Evolutionary conservation across 306 rosid genomes (phyloP), one percentile per base, ranked within the genome.

Genomic region (Quercus variabilis): DNA sequence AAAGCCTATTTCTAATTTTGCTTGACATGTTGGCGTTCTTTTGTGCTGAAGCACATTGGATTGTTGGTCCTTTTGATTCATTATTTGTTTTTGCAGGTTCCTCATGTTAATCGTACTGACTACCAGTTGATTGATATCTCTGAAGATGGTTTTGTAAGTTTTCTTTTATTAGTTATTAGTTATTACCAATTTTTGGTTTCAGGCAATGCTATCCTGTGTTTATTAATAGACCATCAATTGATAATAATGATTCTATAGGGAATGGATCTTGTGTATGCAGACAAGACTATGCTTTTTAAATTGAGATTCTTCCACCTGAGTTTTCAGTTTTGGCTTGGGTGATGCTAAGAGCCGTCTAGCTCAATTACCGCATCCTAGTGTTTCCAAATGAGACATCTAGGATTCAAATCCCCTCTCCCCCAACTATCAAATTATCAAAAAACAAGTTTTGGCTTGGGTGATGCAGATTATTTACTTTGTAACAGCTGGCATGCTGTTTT

Each of bases 121-220:
- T 92, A 85, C 78, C 97, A 92, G 83, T 82, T 92, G 21, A 92
- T 92, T 69, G 92, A 92, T 81, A 92, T 92, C 76, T 92, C 92
- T 46, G 91, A 88, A 82, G 92, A 92, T 73, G 97, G 91, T 58
- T 92, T 92, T 83, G 97, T 90, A 81, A 85, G 94, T 90, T 55
- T 2, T 63, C 28, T 41, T 62, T 30, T 73, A 71, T 55, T 71
- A 33, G n/a, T 18, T 13, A 25, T 28, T 54, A 23, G n/a, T 18
- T 13, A 25, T 28, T 54, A 23, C 75, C 33, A 23, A 80, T 35
- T n/a, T 23, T 60, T 28, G 76, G 56, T 58, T 35, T 54, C 26
- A 55, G 17, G 58, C 6, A 58, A 52, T 11, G 30, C 41, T 55
- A 19, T 73, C 51, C 20, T 41, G 55, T 65, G 23, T 17, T 20